Base-by-base conservation (phyloP, 2,329 filamentous ascomycete genomes). In the Paramyrothecium roridum region DNA sequence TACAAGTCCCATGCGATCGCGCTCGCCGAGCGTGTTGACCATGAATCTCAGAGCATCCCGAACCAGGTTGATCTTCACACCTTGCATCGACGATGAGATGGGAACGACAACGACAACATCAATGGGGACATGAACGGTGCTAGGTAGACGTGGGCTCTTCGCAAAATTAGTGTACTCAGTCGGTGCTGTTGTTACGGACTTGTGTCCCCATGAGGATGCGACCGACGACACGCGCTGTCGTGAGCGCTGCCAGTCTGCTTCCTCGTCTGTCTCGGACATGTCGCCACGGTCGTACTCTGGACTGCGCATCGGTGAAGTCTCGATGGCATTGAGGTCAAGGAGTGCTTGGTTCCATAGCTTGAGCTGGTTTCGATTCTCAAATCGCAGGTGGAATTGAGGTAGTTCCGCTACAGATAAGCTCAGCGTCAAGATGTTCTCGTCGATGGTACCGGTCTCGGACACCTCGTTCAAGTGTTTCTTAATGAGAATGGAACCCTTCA, bases 81-180 rank as follows among this genome's bases (percentile, higher is more conserved):
- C 95, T 73, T 98, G 95, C 93, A 98, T 99, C 0, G 95, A 98
- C 1, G 93, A 96, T 0, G 95, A 98, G 7, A 99, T 92, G 0
- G 95, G 95, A 34, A 99, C 93, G 21, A 99, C 95, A 1, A 98
- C 91, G 0, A 99, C 93, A 30, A 99, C 87, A 67, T 99, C 95
- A 53, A 98, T 85, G 2, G 95, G 93, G 17, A 98, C 91, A 68
- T 99, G 95, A 50, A 93, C 71, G 7, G 87, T 83, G 20, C 76
- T 63, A 49, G 59, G 74, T 58, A 73, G 75, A 10, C 62, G 64
- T 54, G 66, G 65, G 52, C 75, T 76, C 66, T 70, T 81, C 65
- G 79, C 72, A 45, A 90, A 85, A 68, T 82, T 90, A 45, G 91
- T 95, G 73, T 98, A 97, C 68, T 98, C 95, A 2, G 93, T 97